Base-by-base conservation (phyloP, 176 grass and related monocot species). In the Avena sativa region DNA sequence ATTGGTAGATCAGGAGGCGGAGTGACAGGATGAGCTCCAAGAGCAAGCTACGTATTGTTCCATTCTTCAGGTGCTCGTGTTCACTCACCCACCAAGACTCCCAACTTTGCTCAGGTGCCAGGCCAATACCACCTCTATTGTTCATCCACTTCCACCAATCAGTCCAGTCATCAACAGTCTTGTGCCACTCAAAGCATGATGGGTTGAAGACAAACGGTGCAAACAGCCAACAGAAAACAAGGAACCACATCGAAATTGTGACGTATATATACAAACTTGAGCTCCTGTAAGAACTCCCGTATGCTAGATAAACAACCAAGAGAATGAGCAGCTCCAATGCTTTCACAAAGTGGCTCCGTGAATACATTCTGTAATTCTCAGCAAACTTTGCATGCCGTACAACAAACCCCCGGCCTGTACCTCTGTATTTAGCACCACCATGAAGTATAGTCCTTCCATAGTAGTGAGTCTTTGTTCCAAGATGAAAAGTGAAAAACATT, bases 131-230 rank as follows among this genome's bases (percentile, higher is more conserved):
- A 3, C 93, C 93, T 84, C 90, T 85, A 69, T 87, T 94, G 70
- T 36, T 76, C 77, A 95, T 95, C 93, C 93, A 95, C 11, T 89
- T 92, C 88, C 74, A 84, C 93, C 93, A 95, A 58, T 95, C 93
- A 34, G 55, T 76, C 93, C 90, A 95, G 76, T 95, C 93, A 48
- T 95, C 88, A 72, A 92, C 86, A 7, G 87, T 90, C 75, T 95
- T 95, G 74, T 95, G 90, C 93, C 93, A 95, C 78, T 95, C 90
- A 81, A 95, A 95, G 61, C 93, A 87, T 36, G 93, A 95, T 25
- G 93, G 93, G 30, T 95, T 95, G 88, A 95, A 92, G 50, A 95
- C 20, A 86, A 95, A 95, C 47, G 93, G 93, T 57, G 90, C 93
- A 90, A 92, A 92, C 10, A 95, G 38, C 93, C 90, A 90, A 43